These are phyloP conservation scores for Scenedesmus sp. DNA, from an alignment of 163 green algal genomes.

Conservation along the genomic window DNA sequence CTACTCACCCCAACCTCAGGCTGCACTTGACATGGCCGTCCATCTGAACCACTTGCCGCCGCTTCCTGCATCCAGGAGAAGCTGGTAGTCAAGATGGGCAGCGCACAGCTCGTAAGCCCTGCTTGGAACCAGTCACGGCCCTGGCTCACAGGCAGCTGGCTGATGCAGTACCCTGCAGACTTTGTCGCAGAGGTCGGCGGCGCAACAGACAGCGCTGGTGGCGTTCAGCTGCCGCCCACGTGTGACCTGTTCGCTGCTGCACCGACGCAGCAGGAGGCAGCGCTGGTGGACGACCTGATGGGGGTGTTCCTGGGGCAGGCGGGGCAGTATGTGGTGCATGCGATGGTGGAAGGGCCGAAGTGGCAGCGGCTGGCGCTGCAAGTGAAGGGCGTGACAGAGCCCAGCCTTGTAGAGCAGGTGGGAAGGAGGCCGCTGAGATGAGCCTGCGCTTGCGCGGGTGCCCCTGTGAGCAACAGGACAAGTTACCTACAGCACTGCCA, in stretches of 20 bases:
- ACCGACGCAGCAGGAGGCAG: conserved; percentile 21
- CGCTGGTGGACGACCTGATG: conserved; percentile 83
- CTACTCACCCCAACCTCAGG: too few species aligned
- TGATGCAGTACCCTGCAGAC: conserved; percentile 8
- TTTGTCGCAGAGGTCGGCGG: conserved; percentile 1
- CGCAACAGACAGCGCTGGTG: neutral
- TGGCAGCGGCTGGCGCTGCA: conserved; percentile 12
- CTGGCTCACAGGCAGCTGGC: conserved; percentile 45
- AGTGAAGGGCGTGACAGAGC: conserved; percentile 30
- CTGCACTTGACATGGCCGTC: neutral
- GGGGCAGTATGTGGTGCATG: conserved; percentile 62
- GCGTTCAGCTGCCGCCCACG: neutral
- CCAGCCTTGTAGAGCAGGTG: conserved; percentile 75
- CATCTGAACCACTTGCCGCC: neutral
- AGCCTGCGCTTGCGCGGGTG: too few species aligned
- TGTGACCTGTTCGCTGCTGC: conserved; percentile 32
- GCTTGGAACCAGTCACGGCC: conserved; percentile 49
- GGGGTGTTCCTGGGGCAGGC: conserved; percentile 84
- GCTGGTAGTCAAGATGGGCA: conserved; percentile 18
- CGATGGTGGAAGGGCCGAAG: conserved; percentile 31
- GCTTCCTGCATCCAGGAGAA: neutral
- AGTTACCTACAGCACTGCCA: too few species aligned
- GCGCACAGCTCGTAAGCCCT: conserved; percentile 20
- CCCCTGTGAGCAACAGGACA: too few species aligned
- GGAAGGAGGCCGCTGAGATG: neutral